These are phyloP conservation scores for Chaetoceros muelleri DNA, from an alignment of 108 stramenopile genomes.

Conservation along the genomic window DNA sequence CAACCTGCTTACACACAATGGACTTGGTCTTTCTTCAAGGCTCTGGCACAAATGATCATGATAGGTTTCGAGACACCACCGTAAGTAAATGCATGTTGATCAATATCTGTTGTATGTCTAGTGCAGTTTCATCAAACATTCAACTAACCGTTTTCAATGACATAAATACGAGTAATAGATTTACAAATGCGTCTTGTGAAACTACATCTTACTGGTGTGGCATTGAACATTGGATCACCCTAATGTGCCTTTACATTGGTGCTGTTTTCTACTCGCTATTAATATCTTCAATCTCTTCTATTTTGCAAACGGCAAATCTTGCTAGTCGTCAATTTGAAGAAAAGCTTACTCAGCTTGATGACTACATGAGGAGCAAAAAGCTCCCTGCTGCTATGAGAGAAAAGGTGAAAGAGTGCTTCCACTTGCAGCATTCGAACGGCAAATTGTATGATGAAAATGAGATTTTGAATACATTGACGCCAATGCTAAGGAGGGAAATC, in stretches of 20 bases:
- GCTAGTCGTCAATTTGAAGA: constrained; percentile 48
- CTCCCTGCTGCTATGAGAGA: constrained; percentile 42
- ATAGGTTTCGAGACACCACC: constrained; percentile 65
- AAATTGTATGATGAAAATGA: constrained; percentile 45
- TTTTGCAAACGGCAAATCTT: constrained; percentile 41
- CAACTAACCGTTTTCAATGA: no score
- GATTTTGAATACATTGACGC: constrained; percentile 37
- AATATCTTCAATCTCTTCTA: constrained; percentile 46
- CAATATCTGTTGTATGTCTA: no score
- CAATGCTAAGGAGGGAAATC: constrained; percentile 41
- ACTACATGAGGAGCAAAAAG: constrained; percentile 55
- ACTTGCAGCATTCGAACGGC: constrained; percentile 43
- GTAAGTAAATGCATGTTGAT: constrained; percentile 14
- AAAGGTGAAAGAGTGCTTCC: constrained; percentile 50
- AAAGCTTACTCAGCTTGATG: constrained; percentile 36
- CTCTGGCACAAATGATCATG: constrained; percentile 60
- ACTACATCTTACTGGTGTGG: constrained; percentile 35
- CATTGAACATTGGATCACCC: constrained; percentile 50
- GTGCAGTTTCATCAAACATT: not conserved
- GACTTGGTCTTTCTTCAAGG: constrained; percentile 55
- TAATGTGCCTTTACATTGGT: constrained; percentile 44
- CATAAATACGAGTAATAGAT: constrained; percentile 7
- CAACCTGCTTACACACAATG: constrained; percentile 25
- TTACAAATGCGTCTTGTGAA: constrained; percentile 45
- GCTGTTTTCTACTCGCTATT: constrained; percentile 54